phyloP scores from a whole-genome alignment of 202 grass and related monocot species.

The Panicum hallii region DNA sequence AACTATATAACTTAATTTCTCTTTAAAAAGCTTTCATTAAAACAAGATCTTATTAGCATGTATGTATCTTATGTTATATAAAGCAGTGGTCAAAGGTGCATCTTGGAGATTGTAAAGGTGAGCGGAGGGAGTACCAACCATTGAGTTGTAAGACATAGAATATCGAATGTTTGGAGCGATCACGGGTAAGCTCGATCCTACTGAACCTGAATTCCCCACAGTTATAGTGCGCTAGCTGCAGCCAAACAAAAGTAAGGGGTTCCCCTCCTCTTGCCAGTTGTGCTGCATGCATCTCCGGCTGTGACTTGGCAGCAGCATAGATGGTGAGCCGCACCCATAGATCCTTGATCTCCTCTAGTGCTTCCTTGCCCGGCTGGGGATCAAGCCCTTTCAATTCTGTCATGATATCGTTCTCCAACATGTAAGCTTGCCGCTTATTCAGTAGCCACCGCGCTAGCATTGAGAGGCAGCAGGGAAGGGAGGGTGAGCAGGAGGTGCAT shows the following conservation, averaged over 20 bases:
- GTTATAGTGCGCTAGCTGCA: neutral
- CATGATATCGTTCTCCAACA: neutral
- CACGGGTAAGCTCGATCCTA: constrained; percentile 11
- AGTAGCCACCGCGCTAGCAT: constrained; percentile 10
- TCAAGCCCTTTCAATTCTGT: neutral
- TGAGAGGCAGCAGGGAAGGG: constrained; percentile 12
- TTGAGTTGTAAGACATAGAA: constrained; percentile 14
- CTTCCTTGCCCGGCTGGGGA: neutral
- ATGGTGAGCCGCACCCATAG: constrained; percentile 10
- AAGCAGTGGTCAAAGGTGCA: neutral
- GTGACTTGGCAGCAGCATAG: neutral
- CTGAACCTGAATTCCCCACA: neutral
- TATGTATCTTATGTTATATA: neutral
- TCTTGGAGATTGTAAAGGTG: neutral
- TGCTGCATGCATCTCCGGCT: neutral
- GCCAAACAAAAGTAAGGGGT: constrained; percentile 10
- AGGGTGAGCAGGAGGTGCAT: neutral
- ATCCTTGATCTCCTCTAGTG: constrained; percentile 18
- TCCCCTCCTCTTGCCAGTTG: constrained; percentile 6
- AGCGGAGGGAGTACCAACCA: neutral
- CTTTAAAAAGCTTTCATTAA: neutral
- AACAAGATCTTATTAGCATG: neutral
- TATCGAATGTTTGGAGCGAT: constrained; percentile 10
- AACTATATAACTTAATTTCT: neutral
- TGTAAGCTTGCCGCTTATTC: neutral